phyloP scores from a whole-genome alignment of 129 eudicot genomes.

The Lactuca sativa region DNA sequence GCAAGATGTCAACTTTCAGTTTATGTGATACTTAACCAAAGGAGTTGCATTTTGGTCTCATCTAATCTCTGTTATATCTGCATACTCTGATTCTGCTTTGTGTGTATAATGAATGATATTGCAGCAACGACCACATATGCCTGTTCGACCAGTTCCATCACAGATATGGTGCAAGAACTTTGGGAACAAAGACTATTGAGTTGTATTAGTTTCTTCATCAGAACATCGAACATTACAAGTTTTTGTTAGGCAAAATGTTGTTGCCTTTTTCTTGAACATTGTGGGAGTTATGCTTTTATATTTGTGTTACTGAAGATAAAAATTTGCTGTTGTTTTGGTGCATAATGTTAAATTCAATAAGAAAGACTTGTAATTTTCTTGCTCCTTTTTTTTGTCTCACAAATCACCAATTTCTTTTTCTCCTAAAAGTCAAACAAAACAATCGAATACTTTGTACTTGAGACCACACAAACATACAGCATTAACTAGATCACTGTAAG shows the following conservation, averaged over 20 bases:
- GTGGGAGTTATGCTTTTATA: conserved; percentile 8
- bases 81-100: neutral
- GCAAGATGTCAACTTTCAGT: neutral
- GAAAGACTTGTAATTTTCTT: conserved; percentile 15
- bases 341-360: conserved; percentile 30
- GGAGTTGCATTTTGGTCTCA: neutral
- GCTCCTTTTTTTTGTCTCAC: conserved; percentile 9
- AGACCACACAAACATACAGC: too few relatives aligned
- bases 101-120: conserved; percentile 8
- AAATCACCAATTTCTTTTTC: neutral
- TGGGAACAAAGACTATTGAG: conserved; percentile 67
- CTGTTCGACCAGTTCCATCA: conserved; percentile 80
- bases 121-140: conserved; percentile 91
- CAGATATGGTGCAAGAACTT: conserved; percentile 93
- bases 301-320: conserved; percentile 19
- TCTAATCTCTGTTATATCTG: neutral
- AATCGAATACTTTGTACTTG: too few relatives aligned
- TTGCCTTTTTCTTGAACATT: conserved; percentile 30
- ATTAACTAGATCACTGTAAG: too few relatives aligned
- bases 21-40: neutral
- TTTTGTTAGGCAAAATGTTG: conserved; percentile 20
- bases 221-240: conserved; percentile 25
- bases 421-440: neutral
- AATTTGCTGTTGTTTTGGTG: conserved; percentile 33
- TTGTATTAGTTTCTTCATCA: conserved; percentile 30